A percentile compares a stretch with the other conserved stretches of the same genome.
Evolutionary conservation across 2,329 filamentous ascomycete genomes (phyloP).

Genomic region (Microsporum audouinii): DNA sequence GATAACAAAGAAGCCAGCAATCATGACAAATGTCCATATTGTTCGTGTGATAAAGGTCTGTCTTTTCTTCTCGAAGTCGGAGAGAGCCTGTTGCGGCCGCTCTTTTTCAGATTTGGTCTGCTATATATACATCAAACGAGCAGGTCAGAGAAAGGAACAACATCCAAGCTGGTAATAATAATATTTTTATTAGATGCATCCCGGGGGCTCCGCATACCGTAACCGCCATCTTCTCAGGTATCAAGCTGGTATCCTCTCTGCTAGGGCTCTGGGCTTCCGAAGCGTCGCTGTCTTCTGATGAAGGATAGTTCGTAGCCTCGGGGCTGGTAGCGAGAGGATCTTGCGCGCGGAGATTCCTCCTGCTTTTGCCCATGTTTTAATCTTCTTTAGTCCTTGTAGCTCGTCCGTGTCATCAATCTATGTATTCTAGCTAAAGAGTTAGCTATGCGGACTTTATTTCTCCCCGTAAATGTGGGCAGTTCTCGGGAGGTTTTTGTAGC

Average conservation of each 20-base stretch:
- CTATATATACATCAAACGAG: not conserved
- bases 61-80: conserved; percentile 97
- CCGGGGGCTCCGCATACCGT: conserved; percentile 15
- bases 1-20: conserved; percentile 76
- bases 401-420: conserved; percentile 4
- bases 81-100: conserved; percentile 21
- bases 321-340: conserved; percentile 35
- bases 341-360: conserved; percentile 51
- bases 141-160: no score
- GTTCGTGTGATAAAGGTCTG: conserved; percentile 93
- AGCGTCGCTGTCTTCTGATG: conserved; percentile 45
- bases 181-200: no score
- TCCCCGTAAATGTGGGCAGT: not conserved
- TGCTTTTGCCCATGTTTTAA: conserved; percentile 40
- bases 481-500: not conserved
- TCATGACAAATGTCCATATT: conserved; percentile 98
- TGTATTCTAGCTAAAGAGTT: not conserved
- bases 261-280: conserved; percentile 43
- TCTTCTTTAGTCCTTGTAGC: not conserved
- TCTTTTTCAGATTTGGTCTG: conserved; percentile 3
- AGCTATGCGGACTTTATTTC: not conserved
- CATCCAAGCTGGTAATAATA: no score
- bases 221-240: conserved; percentile 24
- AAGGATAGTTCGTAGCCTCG: conserved; percentile 41
- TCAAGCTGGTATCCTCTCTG: conserved; percentile 31